phyloP scores from a whole-genome alignment of 768 basidiomycete genomes.

The Termitomyces sp. region DNA sequence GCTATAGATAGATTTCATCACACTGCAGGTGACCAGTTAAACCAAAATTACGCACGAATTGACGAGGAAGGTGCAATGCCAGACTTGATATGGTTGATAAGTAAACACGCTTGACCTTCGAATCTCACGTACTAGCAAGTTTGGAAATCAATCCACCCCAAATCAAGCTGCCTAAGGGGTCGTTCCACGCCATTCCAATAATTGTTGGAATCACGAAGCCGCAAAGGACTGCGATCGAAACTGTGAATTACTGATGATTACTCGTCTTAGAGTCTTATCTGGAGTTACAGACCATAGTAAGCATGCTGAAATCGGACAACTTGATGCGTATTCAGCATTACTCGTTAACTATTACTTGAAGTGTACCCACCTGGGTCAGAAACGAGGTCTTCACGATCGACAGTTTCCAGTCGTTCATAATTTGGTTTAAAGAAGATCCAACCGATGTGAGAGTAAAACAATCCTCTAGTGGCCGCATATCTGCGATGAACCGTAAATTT shows the following conservation, averaged over 20 bases:
- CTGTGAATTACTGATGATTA: not conserved
- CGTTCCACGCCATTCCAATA: constrained; percentile 55
- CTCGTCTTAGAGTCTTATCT: not conserved
- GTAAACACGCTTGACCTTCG: not conserved
- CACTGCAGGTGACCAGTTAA: not conserved
- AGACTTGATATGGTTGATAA: constrained; percentile 33
- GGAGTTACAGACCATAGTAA: not conserved
- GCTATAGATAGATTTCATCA: constrained; percentile 22
- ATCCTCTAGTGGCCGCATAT: constrained; percentile 68
- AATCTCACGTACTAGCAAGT: constrained; percentile 43
- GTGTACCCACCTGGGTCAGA: constrained; percentile 53
- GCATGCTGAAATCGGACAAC: not conserved
- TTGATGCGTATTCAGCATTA: not conserved
- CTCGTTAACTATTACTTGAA: not conserved
- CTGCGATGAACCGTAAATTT: constrained; percentile 22
- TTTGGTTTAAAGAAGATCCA: constrained; percentile 81
- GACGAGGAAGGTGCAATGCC: constrained; percentile 69
- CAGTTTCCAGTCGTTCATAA: constrained; percentile 54
- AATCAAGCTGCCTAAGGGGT: constrained; percentile 59
- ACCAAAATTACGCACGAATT: constrained; percentile 47
- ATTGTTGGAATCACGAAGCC: constrained; percentile 45
- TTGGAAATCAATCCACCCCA: constrained; percentile 67
- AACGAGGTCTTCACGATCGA: constrained; percentile 66
- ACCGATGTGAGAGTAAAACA: constrained; percentile 76
- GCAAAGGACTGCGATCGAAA: not conserved